A percentile compares a stretch with the other conserved stretches of the same genome.
phyloP scores from a whole-genome alignment of 1,284 basidiomycete genomes.

The Ustilago loliicola region DNA sequence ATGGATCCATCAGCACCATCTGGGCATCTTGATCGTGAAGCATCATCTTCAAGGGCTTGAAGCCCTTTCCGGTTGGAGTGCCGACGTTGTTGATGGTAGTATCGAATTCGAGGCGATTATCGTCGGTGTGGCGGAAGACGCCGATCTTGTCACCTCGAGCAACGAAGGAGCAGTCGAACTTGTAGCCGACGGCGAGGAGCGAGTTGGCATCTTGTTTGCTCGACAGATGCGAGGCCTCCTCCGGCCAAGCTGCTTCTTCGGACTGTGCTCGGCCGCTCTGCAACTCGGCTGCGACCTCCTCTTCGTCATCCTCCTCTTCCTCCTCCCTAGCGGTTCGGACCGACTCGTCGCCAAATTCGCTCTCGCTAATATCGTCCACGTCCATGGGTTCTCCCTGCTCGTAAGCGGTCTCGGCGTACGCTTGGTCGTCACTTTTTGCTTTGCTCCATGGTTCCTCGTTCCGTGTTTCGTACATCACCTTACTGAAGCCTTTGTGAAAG shows the following conservation, averaged over 20 bases:
- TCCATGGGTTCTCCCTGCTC: conserved; percentile 86
- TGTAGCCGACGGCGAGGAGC: conserved; percentile 93
- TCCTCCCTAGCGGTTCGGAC: conserved; percentile 66
- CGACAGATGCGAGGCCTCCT: conserved; percentile 46
- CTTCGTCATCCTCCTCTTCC: conserved; percentile 73
- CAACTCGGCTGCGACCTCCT: conserved; percentile 74
- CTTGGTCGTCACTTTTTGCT: conserved; percentile 75
- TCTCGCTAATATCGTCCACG: conserved; percentile 58
- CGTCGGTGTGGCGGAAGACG: conserved; percentile 88
- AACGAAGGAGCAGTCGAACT: conserved; percentile 94
- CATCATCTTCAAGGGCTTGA: conserved; percentile 92
- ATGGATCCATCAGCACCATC: conserved; percentile 92
- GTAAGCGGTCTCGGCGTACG: conserved; percentile 75
- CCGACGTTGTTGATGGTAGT: conserved; percentile 88
- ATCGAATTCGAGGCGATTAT: conserved; percentile 84
- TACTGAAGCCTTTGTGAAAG: conserved; percentile 80
- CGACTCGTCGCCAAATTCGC: conserved; percentile 52
- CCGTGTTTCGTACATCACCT: conserved; percentile 84
- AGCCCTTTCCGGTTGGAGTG: conserved; percentile 84
- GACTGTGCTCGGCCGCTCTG: conserved; percentile 27
- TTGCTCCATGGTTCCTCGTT: conserved; percentile 84
- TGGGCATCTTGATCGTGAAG: conserved; percentile 95
- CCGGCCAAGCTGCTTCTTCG: conserved; percentile 33
- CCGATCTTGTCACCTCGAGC: conserved; percentile 96
- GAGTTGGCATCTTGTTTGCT: conserved; percentile 76